Percentiles rank a stretch among this genome's conserved stretches.
These are phyloP conservation scores for Cryptococcus deneoformans DNA, from an alignment of 1,284 basidiomycete genomes.

Conservation along the genomic window DNA sequence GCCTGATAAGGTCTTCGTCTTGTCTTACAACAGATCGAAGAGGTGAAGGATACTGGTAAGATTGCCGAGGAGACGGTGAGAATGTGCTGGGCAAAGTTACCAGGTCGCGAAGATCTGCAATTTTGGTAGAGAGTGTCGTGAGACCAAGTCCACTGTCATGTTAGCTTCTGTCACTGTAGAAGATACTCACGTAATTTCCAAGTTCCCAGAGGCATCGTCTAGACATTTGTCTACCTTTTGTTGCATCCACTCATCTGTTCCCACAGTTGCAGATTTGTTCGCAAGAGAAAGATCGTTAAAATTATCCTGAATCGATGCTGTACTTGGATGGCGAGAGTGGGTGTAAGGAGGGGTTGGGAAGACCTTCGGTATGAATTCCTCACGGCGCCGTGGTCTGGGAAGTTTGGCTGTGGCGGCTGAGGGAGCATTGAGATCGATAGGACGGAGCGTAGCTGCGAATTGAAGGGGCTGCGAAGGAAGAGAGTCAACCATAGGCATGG, in stretches of 20 bases:
- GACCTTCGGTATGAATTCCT: conserved; percentile 16
- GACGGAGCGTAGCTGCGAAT: conserved; percentile 40
- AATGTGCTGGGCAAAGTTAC: conserved; percentile 17
- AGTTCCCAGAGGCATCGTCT: conserved; percentile 26
- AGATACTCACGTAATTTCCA: conserved; percentile 32
- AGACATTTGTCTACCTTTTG: conserved; percentile 34
- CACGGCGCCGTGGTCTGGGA: conserved; percentile 18
- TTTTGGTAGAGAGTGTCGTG: conserved; percentile 33
- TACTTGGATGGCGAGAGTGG: conserved; percentile 16
- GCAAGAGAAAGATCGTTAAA: conserved; percentile 4
- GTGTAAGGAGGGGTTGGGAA: conserved; percentile 25
- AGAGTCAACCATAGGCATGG: conserved; percentile 35
- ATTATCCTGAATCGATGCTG: conserved; percentile 4
- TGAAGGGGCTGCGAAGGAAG: conserved; percentile 36
- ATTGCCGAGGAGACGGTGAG: too few relatives aligned
- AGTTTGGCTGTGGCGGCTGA: conserved; percentile 9
- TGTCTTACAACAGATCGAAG: too few relatives aligned
- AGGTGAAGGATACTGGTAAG: too few relatives aligned
- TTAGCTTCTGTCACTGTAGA: background rate
- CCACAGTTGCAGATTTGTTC: conserved; percentile 6
- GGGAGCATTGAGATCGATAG: conserved; percentile 21
- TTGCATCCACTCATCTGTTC: conserved; percentile 45
- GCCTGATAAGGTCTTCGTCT: too few relatives aligned
- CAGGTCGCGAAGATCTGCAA: conserved; percentile 40
- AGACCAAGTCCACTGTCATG: conserved; percentile 23